Evolutionary conservation across 768 basidiomycete genomes (phyloP), one percentile per base, ranked within the genome.

Genomic region (Lentinus tigrinus): DNA sequence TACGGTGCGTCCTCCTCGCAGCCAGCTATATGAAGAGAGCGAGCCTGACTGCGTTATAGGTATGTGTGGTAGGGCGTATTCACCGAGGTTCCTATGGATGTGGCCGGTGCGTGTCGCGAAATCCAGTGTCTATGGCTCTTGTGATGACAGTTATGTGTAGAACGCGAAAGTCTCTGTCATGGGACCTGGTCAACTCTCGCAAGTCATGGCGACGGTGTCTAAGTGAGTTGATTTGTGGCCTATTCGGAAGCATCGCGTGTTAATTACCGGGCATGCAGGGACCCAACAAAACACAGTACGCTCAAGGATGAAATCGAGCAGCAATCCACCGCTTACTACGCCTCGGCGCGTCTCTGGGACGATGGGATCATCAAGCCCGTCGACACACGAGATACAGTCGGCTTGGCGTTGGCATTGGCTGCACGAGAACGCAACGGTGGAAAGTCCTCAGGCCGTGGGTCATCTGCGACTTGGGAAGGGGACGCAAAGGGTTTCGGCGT

Each of bases 51-150:
- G 47, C 67, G 40, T 14, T 24, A n/a, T 48, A 93, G 92, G 93
- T 21, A 96, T 96, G 94, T 88, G 92, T 61, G 94, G 94, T 19
- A 81, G 94, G 54, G 91, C 94, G 87, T 98, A 96, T 73, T 93
- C 91, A 4, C 95, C 95, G 17, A 81, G 93, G 58, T 97, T 98
- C 81, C 73, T 98, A 51, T 98, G 93, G 91, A 95, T 95, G 93
- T 98, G 95, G 95, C 95, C 95, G 57, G 91, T 92, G 73, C 67
- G 89, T 75, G 39, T 34, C 19, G 14, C 34, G 39, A 60, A 23
- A 48, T 17, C 36, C 50, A 36, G 2, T 44, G 37, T 11, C 42
- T 53, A n/a, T 36, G n/a, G 21, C 42, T 9, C 11, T n/a, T 10
- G 44, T 26, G 37, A 49, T 58, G 34, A 40, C 50, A 47, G 28